Evolutionary conservation across 371 early-diverging fungal genomes (phyloP), one percentile per base, ranked within the genome.

Genomic region (Choanephora cucurbitarum): DNA sequence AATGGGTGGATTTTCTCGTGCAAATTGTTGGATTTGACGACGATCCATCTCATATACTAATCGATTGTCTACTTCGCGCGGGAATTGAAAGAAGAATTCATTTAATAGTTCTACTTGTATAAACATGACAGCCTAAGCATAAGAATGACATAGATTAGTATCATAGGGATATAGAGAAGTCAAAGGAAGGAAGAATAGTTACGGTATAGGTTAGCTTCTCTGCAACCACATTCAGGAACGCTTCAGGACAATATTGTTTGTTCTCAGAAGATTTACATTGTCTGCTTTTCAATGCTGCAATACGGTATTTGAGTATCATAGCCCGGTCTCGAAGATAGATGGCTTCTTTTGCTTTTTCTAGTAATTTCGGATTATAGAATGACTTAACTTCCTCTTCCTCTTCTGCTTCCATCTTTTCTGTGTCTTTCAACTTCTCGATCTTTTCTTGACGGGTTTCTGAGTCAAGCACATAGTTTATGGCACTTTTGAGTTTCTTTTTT

Each of bases 21-120:
- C 96, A 81, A 98, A 97, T 54, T 83, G 78, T 58, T 81, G 75
- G 55, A 95, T 91, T 64, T 94, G 85, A 42, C 81, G 66, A 44
- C 84, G 83, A 43, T 84, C 80, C 59, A 81, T 76, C 62, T 87
- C 83, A 64, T 95, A 94, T 15, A 89, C 85, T 58, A 97, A 64
- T 52, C 87, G 82, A 58, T 91, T 87, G 66, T 97, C 97, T 15
- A 98, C 87, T 72, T 94, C 93, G 39, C 97, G 77, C 31, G 97
- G 97, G 63, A 97, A 84, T 73, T 95, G 96, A 85, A 94, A 96
- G 70, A 96, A 94, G 80, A 97, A 96, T 71, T 98, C 98, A 64
- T 94, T 93, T 67, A 98, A 73, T 55, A 97, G 79, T 67, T 98
- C 98, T 7, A 95, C 91, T 71, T 93, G 93, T 55, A 98, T 94